A percentile compares a stretch with the other conserved stretches of the same genome.
phyloP scores from a whole-genome alignment of 495 filamentous ascomycete species.

The Paragyromitra xinjiangensis region DNA sequence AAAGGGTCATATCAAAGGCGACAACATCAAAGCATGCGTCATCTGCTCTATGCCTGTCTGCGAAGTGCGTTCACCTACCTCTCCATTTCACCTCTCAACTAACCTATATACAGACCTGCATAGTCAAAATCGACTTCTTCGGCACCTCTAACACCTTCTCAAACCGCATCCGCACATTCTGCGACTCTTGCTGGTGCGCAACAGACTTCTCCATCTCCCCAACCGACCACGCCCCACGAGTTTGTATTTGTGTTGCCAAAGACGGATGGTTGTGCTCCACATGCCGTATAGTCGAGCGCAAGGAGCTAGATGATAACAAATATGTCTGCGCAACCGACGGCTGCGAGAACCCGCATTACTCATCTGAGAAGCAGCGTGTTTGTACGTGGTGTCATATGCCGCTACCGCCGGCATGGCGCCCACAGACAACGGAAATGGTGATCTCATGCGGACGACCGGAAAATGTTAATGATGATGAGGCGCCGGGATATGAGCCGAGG shows the following conservation, averaged over 20 bases:
- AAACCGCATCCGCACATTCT: slow-evolving; percentile 51
- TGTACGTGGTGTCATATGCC: slow-evolving; percentile 51
- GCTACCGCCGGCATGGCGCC: slow-evolving; percentile 44
- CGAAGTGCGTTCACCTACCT: slow-evolving; percentile 27
- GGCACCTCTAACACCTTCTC: slow-evolving; percentile 48
- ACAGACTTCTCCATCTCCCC: slow-evolving; percentile 44
- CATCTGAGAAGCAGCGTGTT: slow-evolving; percentile 48
- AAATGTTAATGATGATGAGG: slow-evolving; percentile 25
- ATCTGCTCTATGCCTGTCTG: slow-evolving; percentile 52
- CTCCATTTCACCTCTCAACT: not conserved
- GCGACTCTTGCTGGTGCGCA: slow-evolving; percentile 49
- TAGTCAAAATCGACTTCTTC: slow-evolving; percentile 51
- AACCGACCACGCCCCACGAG: slow-evolving; percentile 14
- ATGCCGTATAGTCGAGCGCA: slow-evolving; percentile 42
- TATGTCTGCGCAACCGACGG: slow-evolving; percentile 44
- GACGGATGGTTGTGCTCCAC: slow-evolving; percentile 48
- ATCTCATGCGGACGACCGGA: slow-evolving; percentile 1
- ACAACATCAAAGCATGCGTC: slow-evolving; percentile 44
- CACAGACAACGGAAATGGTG: slow-evolving; percentile 19
- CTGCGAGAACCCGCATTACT: slow-evolving; percentile 36
- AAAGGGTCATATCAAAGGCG: slow-evolving; percentile 39
- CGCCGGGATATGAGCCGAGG: slow-evolving; percentile 32
- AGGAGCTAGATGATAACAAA: slow-evolving; percentile 41
- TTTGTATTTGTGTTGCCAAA: slow-evolving; percentile 45
- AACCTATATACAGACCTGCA: slow-evolving; percentile 38